Evolutionary conservation across 495 filamentous ascomycete genomes (phyloP).

Genomic region (Neurospora sp.): DNA sequence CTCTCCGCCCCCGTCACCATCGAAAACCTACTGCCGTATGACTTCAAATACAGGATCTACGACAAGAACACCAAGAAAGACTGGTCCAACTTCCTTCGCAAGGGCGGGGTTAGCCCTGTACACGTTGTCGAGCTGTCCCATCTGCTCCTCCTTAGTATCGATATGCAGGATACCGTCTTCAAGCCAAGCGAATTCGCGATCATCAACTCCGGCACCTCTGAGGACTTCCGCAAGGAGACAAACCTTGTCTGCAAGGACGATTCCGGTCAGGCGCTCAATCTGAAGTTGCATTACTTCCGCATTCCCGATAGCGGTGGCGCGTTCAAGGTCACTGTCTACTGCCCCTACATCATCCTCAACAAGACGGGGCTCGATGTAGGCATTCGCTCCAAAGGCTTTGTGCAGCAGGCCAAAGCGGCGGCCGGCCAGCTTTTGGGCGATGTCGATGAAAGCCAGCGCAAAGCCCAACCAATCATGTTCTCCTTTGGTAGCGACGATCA

Average conservation of each 20-base stretch:
- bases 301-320: constrained; percentile 89
- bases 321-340: constrained; percentile 89
- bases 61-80: constrained; percentile 97
- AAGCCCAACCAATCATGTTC: constrained; percentile 88
- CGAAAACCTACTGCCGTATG: constrained; percentile 89
- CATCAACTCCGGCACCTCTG: constrained; percentile 81
- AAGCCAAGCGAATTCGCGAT: constrained; percentile 93
- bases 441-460: constrained; percentile 35
- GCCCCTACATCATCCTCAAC: constrained; percentile 89
- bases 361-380: constrained; percentile 85
- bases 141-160: constrained; percentile 79
- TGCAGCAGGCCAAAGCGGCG: constrained; percentile 70
- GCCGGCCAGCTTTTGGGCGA: constrained; percentile 56
- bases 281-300: constrained; percentile 88
- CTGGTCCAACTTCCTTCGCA: constrained; percentile 96
- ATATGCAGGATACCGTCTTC: constrained; percentile 93
- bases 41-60: constrained; percentile 98
- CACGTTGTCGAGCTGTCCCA: constrained; percentile 96
- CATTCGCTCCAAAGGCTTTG: constrained; percentile 78
- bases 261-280: constrained; percentile 62
- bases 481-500: constrained; percentile 79
- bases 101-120: constrained; percentile 91
- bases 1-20: constrained; percentile 87
- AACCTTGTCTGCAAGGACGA: constrained; percentile 74
- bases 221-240: constrained; percentile 79